Conservation (phyloP, 164 flowering plant genomes). For the Berberis vulgaris region DNA sequence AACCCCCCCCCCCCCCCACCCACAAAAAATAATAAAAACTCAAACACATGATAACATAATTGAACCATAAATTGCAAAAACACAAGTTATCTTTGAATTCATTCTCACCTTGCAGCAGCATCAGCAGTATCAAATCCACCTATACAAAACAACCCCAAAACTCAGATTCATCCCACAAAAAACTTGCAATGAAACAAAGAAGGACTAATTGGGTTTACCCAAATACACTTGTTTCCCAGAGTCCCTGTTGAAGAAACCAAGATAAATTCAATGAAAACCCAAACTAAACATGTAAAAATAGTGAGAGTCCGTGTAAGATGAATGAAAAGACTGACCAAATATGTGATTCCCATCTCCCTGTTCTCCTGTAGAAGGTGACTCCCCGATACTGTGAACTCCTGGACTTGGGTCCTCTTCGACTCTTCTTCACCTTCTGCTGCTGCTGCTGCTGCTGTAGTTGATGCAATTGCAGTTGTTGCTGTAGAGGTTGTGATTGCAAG, state of each 20-base stretch:
- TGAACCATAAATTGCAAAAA: neutral
- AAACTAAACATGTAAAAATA: neutral
- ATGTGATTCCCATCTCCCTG: conserved; percentile 95
- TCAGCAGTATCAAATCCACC: conserved; percentile 90
- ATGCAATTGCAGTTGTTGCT: neutral
- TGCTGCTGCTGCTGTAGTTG: conserved; percentile 21
- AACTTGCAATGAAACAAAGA: neutral
- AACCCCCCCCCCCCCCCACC: neutral
- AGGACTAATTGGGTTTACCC: conserved; percentile 30
- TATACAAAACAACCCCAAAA: conserved; percentile 4
- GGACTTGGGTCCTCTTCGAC: conserved; percentile 92
- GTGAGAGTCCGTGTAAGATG: neutral
- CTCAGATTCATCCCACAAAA: neutral
- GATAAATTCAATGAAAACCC: neutral
- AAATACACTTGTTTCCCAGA: conserved; percentile 82
- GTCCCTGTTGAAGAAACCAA: conserved; percentile 39
- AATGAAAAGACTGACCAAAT: conserved; percentile 47
- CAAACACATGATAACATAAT: neutral
- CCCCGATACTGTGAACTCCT: conserved; percentile 91
- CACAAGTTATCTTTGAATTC: neutral
- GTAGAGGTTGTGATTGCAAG: neutral
- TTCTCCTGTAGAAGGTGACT: conserved; percentile 86
- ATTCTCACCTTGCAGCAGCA: conserved; percentile 69
- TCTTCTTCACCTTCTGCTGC: conserved; percentile 52
- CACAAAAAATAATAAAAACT: neutral